Evolutionary conservation across 2,329 filamentous ascomycete genomes (phyloP).

Genomic region (Didymella arachidicola): DNA sequence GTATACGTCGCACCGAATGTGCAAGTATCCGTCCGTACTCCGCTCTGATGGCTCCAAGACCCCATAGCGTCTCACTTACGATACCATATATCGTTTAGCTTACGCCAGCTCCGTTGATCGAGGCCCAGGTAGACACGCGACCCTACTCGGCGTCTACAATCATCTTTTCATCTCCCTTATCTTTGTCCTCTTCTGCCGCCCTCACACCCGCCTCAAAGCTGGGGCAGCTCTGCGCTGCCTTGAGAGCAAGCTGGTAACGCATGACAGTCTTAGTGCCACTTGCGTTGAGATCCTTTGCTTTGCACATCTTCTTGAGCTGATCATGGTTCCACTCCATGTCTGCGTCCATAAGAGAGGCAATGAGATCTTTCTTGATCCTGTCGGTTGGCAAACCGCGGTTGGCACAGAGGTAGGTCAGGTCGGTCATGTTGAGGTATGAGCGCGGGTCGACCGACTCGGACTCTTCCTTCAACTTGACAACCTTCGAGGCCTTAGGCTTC

Average conservation of each 20-base stretch:
- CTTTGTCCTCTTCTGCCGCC: conserved; percentile 12
- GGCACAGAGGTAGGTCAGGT: conserved; percentile 36
- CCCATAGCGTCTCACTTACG: background rate
- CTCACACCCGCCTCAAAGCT: conserved; percentile 26
- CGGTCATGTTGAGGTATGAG: conserved; percentile 27
- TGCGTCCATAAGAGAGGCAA: conserved; percentile 33
- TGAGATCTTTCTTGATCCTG: conserved; percentile 27
- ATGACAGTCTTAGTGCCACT: conserved; percentile 36
- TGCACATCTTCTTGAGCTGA: conserved; percentile 37
- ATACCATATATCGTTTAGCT: background rate
- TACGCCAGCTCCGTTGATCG: background rate
- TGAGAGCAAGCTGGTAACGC: conserved; percentile 37
- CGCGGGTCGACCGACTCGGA: conserved; percentile 37
- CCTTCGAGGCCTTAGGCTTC: background rate
- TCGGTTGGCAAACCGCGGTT: conserved; percentile 26
- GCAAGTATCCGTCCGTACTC: background rate
- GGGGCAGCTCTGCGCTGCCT: conserved; percentile 28
- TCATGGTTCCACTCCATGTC: conserved; percentile 31
- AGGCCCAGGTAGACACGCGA: conserved; percentile 1
- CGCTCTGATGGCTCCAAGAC: background rate
- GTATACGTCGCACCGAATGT: background rate
- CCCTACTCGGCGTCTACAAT: conserved; percentile 15
- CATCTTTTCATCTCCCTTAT: conserved; percentile 12
- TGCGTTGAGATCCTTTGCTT: conserved; percentile 30
- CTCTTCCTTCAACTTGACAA: conserved; percentile 17